Base-by-base conservation (phyloP, 1,284 basidiomycete genomes). In the Trichosporon ovoides region DNA sequence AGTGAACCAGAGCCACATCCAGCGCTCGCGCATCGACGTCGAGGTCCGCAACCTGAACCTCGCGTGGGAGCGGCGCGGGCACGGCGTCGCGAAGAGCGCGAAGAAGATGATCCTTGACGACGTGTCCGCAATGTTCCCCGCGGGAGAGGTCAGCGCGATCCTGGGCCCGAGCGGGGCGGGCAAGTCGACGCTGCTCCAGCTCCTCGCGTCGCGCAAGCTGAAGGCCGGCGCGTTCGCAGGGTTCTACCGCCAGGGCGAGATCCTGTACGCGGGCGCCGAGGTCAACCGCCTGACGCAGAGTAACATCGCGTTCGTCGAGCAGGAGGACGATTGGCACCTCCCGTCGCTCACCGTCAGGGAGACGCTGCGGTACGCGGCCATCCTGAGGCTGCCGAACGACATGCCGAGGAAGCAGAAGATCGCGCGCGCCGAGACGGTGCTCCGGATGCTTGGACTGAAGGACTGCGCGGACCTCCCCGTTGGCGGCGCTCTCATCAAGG, bases 391-490 rank as follows among this genome's bases (percentile, higher is more conserved):
- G 14, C 78, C 77, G 0, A 73, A 72, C 36, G 76, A 74, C 31
- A 77, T 81, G 70, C 74, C 71, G 19, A 65, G 62, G 48, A 73
- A 73, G 55, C 71, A 76, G 52, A 81, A 81, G 68, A 65, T 77
- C 12, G 77, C 77, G 2, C 67, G 81, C 9, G 81, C 81, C 2
- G 82, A 82, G 58, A 81, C 79, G 22, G 79, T 82, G 0, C 62
- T 81, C 28, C 64, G 72, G 35, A 80, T 80, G 78, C 76, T 83
- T 22, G 82, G 82, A 0, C 61, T 83, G 37, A 79, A 79, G 58
- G 77, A 80, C 55, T 83, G 82, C 60, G 82, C 81, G 22, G 79
- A 83, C 63, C 74, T 79, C 19, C 73, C 81, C n/a, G 80, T 83
- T 18, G 82, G 82, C 16, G 81, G 82, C 2, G 77, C 79, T 48